Evolutionary conservation across 805 yeast genomes (phyloP).

Genomic region (Clavispora vitiphila): DNA sequence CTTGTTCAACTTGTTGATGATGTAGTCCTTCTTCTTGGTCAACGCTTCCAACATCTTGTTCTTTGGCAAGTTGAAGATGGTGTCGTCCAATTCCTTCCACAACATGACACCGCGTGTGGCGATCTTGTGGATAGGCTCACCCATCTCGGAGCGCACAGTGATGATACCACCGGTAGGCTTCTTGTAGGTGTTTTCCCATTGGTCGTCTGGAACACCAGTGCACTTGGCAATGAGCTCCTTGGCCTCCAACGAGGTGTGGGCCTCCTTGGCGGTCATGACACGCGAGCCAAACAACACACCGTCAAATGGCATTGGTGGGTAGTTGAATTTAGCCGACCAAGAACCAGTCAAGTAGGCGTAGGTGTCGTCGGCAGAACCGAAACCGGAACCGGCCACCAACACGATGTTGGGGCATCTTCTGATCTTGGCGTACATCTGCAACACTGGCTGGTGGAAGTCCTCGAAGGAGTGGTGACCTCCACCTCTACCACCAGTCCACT

Average conservation of each 20-base stretch:
- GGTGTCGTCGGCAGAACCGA: slow-evolving; percentile 94
- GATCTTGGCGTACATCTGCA: slow-evolving; percentile 92
- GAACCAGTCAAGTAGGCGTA: slow-evolving; percentile 96
- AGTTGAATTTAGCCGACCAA: slow-evolving; percentile 84
- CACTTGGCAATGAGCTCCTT: slow-evolving; percentile 87
- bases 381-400: slow-evolving; percentile 96
- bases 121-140: slow-evolving; percentile 98
- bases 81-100: slow-evolving; percentile 97
- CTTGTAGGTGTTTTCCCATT: slow-evolving; percentile 95
- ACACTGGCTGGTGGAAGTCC: slow-evolving; percentile 96
- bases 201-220: slow-evolving; percentile 78
- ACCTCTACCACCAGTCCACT: slow-evolving; percentile 99
- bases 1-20: slow-evolving; percentile 78
- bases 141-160: slow-evolving; percentile 98
- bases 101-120: slow-evolving; percentile 97
- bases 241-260: slow-evolving; percentile 89
- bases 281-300: slow-evolving; percentile 95
- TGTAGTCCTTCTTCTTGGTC: slow-evolving; percentile 77
- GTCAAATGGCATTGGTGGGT: slow-evolving; percentile 99
- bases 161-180: slow-evolving; percentile 95
- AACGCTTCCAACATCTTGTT: slow-evolving; percentile 78
- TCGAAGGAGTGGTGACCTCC: slow-evolving; percentile 99
- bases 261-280: slow-evolving; percentile 96
- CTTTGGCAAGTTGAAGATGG: slow-evolving; percentile 88
- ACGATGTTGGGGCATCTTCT: slow-evolving; percentile 88